Conservation (phyloP, 176 grass and related monocot species). For the Carex scoparia region DNA sequence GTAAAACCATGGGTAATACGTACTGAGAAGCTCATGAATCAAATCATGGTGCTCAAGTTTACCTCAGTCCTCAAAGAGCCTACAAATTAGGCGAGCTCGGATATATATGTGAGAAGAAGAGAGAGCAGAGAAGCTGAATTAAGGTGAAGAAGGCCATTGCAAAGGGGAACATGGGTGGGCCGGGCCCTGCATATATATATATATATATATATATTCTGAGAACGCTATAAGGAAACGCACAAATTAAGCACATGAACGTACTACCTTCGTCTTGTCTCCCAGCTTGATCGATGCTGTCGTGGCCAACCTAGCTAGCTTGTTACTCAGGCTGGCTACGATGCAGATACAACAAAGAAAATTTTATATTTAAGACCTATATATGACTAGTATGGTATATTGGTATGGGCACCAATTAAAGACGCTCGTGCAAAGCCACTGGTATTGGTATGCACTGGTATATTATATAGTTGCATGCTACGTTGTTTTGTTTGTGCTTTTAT, state of each 20-base stretch:
- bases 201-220: slow-evolving; percentile 86
- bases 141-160: slow-evolving; percentile 80
- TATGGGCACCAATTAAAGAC: no score
- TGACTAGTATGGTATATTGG: neutral
- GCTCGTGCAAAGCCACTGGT: neutral
- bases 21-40: slow-evolving; percentile 83
- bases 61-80: slow-evolving; percentile 53
- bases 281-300: slow-evolving; percentile 79
- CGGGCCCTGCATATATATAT: slow-evolving; percentile 54
- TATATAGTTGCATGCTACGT: neutral
- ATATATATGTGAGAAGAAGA: slow-evolving; percentile 89
- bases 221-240: slow-evolving; percentile 96
- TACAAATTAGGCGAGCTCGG: slow-evolving; percentile 70
- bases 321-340: slow-evolving; percentile 86
- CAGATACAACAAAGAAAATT: slow-evolving; percentile 26
- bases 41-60: slow-evolving; percentile 97
- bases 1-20: slow-evolving; percentile 63
- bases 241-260: slow-evolving; percentile 64
- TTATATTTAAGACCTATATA: neutral
- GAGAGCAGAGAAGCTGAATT: slow-evolving; percentile 89
- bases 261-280: slow-evolving; percentile 82
- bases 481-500: neutral
- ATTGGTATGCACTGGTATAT: neutral
- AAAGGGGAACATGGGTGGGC: slow-evolving; percentile 80
- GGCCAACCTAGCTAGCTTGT: slow-evolving; percentile 42